These are phyloP conservation scores for Metschnikowia arizonensis DNA, from an alignment of 805 yeast genomes.

Conservation along the genomic window DNA sequence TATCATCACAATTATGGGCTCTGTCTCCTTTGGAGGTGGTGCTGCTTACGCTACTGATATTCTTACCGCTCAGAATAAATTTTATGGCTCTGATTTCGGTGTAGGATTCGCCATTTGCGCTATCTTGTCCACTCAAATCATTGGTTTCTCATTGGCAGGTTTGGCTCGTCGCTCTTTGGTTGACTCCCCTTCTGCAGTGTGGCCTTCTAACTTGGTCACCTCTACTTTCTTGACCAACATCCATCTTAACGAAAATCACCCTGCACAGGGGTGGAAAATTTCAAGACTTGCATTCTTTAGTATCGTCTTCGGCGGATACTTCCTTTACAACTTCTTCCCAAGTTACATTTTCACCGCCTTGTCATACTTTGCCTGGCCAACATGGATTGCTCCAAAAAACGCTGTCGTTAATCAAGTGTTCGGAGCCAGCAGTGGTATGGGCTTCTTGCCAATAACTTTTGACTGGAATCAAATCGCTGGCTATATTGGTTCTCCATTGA, in stretches of 20 bases:
- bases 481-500: conserved; percentile 57
- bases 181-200: conserved; percentile 60
- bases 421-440: conserved; percentile 60
- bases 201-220: conserved; percentile 66
- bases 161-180: conserved; percentile 55
- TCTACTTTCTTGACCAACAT: conserved; percentile 52
- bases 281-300: conserved; percentile 19
- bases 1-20: conserved; percentile 51
- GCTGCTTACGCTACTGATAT: conserved; percentile 59
- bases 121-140: conserved; percentile 52
- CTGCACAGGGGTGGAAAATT: conserved; percentile 59
- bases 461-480: conserved; percentile 64
- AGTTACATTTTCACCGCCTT: conserved; percentile 53
- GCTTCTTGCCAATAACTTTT: conserved; percentile 61
- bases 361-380: conserved; percentile 57
- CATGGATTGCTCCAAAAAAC: conserved; percentile 64
- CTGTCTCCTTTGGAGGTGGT: conserved; percentile 38
- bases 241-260: conserved; percentile 48
- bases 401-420: conserved; percentile 60
- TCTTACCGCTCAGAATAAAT: conserved; percentile 47
- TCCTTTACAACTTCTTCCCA: conserved; percentile 16
- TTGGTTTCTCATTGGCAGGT: conserved; percentile 70
- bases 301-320: conserved; percentile 9
- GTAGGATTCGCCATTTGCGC: conserved; percentile 55
- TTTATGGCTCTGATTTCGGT: conserved; percentile 43